A percentile compares a stretch with the other conserved stretches of the same genome.
Conservation (phyloP, 2,329 filamentous ascomycete genomes). For the Cytospora leucostoma region DNA sequence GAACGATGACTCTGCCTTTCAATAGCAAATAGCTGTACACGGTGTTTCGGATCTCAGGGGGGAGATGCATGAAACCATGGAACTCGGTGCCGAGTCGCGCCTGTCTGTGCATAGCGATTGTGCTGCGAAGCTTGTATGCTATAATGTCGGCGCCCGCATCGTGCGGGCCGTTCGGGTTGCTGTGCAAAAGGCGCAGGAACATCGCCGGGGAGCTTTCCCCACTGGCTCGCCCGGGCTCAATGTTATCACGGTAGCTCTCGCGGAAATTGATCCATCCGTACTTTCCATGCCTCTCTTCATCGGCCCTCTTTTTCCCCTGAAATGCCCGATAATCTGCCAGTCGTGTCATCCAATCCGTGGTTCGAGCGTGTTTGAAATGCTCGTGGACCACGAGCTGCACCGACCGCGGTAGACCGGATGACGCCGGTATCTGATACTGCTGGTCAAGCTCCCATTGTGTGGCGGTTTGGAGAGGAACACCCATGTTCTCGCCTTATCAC, state of each 20-base stretch:
- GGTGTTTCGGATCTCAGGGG: slow-evolving; percentile 14
- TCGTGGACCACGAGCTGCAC: not conserved
- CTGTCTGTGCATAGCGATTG: not conserved
- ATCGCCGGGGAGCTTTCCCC: not conserved
- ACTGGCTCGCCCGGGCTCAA: not conserved
- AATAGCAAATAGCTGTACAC: slow-evolving; percentile 8
- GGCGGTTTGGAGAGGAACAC: slow-evolving; percentile 1
- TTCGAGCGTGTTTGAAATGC: slow-evolving; percentile 5
- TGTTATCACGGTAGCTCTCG: not conserved
- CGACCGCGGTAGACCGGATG: not conserved
- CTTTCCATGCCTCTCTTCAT: not conserved
- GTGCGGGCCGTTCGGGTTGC: not conserved
- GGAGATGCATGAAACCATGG: slow-evolving; percentile 20
- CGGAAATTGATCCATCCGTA: not conserved
- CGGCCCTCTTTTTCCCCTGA: not conserved
- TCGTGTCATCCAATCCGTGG: not conserved
- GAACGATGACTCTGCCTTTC: slow-evolving; percentile 12
- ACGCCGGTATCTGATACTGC: not conserved
- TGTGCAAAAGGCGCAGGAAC: not conserved
- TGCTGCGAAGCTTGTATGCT: not conserved
- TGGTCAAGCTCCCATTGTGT: not conserved
- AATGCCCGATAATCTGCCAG: not conserved
- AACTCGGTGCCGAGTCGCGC: slow-evolving; percentile 1
- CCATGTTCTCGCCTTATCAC: not conserved
- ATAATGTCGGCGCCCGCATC: not conserved